Percentiles rank a stretch among this genome's conserved stretches.
phyloP scores from a whole-genome alignment of 2,329 filamentous ascomycete species.

The Ophiocordyceps sinensis region DNA sequence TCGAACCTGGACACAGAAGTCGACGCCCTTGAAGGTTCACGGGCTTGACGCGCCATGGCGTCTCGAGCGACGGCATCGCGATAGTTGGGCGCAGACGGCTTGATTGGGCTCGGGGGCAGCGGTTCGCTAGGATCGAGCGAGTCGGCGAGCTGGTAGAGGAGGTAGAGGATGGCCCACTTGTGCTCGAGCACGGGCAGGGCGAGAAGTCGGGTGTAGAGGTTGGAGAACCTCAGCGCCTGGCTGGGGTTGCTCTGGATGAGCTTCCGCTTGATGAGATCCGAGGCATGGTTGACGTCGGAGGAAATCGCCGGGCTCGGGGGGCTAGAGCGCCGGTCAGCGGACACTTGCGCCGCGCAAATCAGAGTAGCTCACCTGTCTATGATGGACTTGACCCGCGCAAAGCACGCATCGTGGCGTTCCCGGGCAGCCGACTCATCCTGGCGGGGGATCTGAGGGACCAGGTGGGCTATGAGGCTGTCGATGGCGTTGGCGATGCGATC shows the following conservation, averaged over 20 bases:
- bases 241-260: slow-evolving; percentile 64
- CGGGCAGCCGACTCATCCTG: slow-evolving; percentile 56
- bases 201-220: slow-evolving; percentile 77
- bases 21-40: slow-evolving; percentile 21
- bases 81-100: slow-evolving; percentile 22
- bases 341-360: neutral
- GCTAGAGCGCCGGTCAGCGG: slow-evolving; percentile 13
- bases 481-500: slow-evolving; percentile 66
- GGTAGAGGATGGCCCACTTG: slow-evolving; percentile 93
- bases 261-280: slow-evolving; percentile 81
- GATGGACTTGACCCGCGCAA: slow-evolving; percentile 34
- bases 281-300: slow-evolving; percentile 77
- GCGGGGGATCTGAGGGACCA: slow-evolving; percentile 51
- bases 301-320: slow-evolving; percentile 39
- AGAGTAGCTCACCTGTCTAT: slow-evolving; percentile 31
- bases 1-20: slow-evolving; percentile 24
- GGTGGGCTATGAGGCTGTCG: slow-evolving; percentile 60
- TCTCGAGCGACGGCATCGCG: slow-evolving; percentile 22
- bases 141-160: slow-evolving; percentile 73
- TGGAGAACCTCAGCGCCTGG: slow-evolving; percentile 73
- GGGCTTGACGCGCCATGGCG: slow-evolving; percentile 20
- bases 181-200: slow-evolving; percentile 85
- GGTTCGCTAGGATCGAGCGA: slow-evolving; percentile 42
- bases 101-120: slow-evolving; percentile 28
- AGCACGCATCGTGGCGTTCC: slow-evolving; percentile 50